These are phyloP conservation scores for Boletus subparvulus DNA, from an alignment of 768 basidiomycete species.

Conservation along the genomic window DNA sequence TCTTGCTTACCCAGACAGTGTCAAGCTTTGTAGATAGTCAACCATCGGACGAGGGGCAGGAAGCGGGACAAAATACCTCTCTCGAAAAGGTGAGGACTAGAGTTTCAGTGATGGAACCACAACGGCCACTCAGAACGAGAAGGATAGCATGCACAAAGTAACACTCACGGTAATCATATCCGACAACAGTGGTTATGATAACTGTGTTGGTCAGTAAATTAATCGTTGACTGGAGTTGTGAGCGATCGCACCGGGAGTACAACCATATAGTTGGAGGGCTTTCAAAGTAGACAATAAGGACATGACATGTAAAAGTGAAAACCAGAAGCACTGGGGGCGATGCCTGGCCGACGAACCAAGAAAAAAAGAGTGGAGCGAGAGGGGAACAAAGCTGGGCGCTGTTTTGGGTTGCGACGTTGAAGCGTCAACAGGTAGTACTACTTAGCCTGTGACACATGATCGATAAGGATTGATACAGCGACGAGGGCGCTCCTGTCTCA, in stretches of 20 bases:
- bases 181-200: not conserved
- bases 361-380: not conserved
- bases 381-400: no score
- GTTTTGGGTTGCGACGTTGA: no score
- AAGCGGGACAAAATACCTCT: conserved; percentile 8
- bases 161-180: conserved; percentile 10
- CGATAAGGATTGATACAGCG: no score
- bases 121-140: not conserved
- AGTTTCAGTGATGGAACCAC: not conserved
- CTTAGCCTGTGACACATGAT: no score
- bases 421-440: no score
- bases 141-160: not conserved
- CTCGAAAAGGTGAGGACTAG: conserved; percentile 15
- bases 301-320: not conserved
- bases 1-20: conserved; percentile 11
- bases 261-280: not conserved
- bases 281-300: not conserved
- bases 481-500: no score
- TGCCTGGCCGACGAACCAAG: not conserved
- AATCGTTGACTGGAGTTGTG: not conserved
- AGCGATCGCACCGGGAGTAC: not conserved
- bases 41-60: not conserved
- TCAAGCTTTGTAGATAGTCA: conserved; percentile 8
- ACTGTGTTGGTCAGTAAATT: not conserved
- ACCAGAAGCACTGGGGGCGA: not conserved